phyloP scores from a whole-genome alignment of 1,284 basidiomycete species.

The Quambalaria eucalypti region DNA sequence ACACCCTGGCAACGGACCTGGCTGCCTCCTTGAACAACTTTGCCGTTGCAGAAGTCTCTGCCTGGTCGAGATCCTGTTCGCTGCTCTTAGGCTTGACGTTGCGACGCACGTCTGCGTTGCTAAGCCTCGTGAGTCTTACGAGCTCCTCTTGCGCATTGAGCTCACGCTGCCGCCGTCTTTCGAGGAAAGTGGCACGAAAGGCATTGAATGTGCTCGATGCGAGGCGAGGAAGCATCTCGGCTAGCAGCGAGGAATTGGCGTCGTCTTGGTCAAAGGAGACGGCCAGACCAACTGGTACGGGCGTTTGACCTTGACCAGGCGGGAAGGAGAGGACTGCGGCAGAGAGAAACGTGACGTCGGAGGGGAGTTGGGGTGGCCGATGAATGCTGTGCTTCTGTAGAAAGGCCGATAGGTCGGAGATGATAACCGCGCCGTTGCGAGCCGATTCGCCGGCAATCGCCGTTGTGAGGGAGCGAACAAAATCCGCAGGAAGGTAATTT shows the following conservation, averaged over 20 bases:
- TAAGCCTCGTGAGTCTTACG: not conserved
- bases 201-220: not conserved
- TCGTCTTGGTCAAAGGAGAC: not conserved
- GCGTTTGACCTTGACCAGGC: not conserved
- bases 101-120: not conserved
- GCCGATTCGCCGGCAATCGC: too few species aligned
- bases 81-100: not conserved
- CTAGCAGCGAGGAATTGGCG: not conserved
- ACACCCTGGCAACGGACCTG: not conserved
- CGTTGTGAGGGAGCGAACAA: too few species aligned
- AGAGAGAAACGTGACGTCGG: not conserved
- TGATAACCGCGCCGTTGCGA: not conserved
- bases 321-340: not conserved
- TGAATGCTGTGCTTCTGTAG: not conserved
- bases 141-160: not conserved
- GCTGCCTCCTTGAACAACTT: constrained; percentile 3
- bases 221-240: not conserved
- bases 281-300: not conserved
- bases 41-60: too few species aligned
- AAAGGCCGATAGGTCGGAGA: not conserved
- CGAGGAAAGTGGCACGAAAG: not conserved
- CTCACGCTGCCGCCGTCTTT: not conserved
- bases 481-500: too few species aligned
- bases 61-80: too few species aligned
- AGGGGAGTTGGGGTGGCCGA: not conserved